Percentiles rank a stretch among this genome's conserved stretches.
Evolutionary conservation across 495 filamentous ascomycete genomes (phyloP).

Genomic region (Letharia lupina): DNA sequence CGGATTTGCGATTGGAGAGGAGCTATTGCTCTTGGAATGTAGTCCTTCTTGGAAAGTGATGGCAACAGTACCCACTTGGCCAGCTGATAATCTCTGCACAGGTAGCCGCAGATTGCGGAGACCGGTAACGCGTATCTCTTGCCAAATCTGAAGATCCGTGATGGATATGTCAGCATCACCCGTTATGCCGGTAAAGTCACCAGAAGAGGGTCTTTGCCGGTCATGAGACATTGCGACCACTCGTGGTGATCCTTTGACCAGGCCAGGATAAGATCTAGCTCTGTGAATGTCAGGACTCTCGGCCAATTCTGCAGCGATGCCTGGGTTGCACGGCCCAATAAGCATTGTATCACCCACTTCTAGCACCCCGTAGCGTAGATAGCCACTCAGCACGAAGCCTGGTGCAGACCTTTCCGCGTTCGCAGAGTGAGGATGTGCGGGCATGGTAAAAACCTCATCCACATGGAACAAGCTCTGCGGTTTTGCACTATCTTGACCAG

Average conservation of each 20-base stretch:
- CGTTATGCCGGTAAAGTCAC: constrained; percentile 7
- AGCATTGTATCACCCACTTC: constrained; percentile 70
- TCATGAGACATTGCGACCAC: neutral
- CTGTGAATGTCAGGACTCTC: constrained; percentile 12
- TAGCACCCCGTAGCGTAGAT: constrained; percentile 69
- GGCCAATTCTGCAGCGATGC: constrained; percentile 27
- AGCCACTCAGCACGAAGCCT: constrained; percentile 64
- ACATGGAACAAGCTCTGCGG: constrained; percentile 62
- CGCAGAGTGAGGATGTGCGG: constrained; percentile 34
- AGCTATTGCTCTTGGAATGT: constrained; percentile 19
- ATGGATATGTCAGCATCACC: neutral
- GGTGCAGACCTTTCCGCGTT: constrained; percentile 41
- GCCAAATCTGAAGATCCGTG: constrained; percentile 41
- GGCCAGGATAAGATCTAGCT: constrained; percentile 23
- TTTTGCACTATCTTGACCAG: neutral
- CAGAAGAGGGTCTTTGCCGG: constrained; percentile 11
- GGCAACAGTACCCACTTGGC: constrained; percentile 87
- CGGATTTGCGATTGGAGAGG: constrained; percentile 10
- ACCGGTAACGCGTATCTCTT: constrained; percentile 67
- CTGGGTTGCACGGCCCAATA: constrained; percentile 63
- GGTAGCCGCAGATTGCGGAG: constrained; percentile 82
- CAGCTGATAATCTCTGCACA: constrained; percentile 63
- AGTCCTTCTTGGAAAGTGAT: constrained; percentile 43
- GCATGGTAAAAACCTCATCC: constrained; percentile 67
- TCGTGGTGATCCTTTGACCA: constrained; percentile 14